These are phyloP conservation scores for Beauveria caledonica DNA, from an alignment of 2,329 filamentous ascomycete genomes.

Conservation along the genomic window DNA sequence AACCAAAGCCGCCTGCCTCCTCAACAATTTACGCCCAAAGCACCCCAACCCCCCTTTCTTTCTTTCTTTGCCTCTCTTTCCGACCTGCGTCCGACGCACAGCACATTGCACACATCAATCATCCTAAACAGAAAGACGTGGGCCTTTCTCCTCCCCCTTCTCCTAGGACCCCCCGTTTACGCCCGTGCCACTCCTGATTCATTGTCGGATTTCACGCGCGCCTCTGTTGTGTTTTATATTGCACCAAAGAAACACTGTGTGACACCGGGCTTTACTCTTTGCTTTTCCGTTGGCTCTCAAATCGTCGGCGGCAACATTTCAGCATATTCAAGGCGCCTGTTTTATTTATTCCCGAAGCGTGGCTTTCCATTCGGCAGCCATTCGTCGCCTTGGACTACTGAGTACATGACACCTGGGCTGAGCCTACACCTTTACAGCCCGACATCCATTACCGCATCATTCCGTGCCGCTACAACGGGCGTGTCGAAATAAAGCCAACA, in stretches of 20 bases:
- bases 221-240: background rate
- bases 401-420: background rate
- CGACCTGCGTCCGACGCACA: background rate
- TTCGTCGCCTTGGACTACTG: background rate
- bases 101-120: background rate
- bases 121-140: background rate
- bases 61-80: background rate
- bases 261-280: background rate
- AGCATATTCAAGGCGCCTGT: background rate
- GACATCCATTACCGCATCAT: background rate
- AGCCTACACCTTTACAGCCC: background rate
- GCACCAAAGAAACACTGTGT: background rate
- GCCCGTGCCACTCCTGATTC: background rate
- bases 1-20: background rate
- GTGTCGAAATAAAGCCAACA: background rate
- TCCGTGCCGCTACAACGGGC: background rate
- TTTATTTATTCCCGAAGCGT: background rate
- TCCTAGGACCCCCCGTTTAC: background rate
- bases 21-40: slow-evolving; percentile 1
- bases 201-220: background rate
- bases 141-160: background rate
- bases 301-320: background rate
- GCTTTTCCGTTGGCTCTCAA: background rate
- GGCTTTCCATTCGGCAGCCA: background rate
- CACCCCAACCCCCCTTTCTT: background rate